Percentiles rank a stretch among this genome's conserved stretches.
These are phyloP conservation scores for Calonectria naviculata DNA, from an alignment of 2,329 filamentous ascomycete genomes.

Conservation along the genomic window DNA sequence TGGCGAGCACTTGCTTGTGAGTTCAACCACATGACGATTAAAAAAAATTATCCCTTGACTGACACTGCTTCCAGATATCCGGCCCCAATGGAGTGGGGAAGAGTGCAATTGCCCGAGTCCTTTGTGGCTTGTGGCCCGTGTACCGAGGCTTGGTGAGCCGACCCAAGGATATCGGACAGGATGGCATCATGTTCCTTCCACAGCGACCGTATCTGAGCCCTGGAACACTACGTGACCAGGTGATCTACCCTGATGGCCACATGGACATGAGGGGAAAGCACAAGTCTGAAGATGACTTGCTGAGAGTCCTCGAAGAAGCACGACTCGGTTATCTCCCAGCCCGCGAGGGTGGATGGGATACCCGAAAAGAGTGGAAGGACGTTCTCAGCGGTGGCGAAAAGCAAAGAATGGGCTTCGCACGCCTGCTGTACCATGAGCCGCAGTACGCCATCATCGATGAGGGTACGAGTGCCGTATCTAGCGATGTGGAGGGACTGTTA, in stretches of 20 bases:
- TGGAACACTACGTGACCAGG: constrained; percentile 93
- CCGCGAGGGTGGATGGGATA: constrained; percentile 96
- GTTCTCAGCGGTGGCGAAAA: constrained; percentile 98
- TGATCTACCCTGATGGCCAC: constrained; percentile 97
- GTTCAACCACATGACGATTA: constrained; percentile 30
- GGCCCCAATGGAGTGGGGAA: constrained; percentile 96
- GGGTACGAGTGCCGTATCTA: constrained; percentile 92
- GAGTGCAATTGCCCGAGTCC: constrained; percentile 85
- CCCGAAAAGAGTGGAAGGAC: constrained; percentile 98
- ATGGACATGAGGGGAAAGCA: constrained; percentile 90
- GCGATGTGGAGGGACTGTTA: constrained; percentile 91
- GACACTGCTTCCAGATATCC: constrained; percentile 69
- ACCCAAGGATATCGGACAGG: constrained; percentile 81
- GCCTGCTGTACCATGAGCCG: constrained; percentile 94
- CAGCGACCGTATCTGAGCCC: constrained; percentile 93
- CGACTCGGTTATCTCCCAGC: constrained; percentile 89
- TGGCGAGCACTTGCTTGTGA: constrained; percentile 86
- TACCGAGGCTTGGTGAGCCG: constrained; percentile 93
- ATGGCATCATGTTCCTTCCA: constrained; percentile 98
- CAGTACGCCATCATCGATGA: constrained; percentile 95
- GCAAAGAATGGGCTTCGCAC: constrained; percentile 91
- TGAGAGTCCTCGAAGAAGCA: constrained; percentile 83
- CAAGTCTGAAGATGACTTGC: constrained; percentile 81
- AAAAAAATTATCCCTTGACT: constrained; percentile 14
- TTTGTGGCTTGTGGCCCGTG: constrained; percentile 94